Percentiles rank a stretch among this genome's conserved stretches.
phyloP scores from a whole-genome alignment of 306 rosid genomes.

The Lupinus albus region DNA sequence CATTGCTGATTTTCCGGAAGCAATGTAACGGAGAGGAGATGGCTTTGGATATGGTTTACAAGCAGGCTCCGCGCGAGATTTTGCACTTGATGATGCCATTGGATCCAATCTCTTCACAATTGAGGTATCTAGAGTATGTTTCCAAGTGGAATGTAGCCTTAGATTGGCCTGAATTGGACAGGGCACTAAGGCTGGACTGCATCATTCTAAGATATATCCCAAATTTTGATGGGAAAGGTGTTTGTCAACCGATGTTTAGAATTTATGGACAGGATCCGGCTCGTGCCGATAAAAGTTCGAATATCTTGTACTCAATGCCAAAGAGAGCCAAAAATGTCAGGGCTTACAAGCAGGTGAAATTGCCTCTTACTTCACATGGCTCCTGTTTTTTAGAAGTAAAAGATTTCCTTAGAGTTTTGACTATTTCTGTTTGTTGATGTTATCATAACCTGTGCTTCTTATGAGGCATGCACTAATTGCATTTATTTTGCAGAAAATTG shows the following conservation, averaged over 20 bases:
- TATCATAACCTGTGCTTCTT: conserved; percentile 23
- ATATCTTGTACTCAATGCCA: conserved; percentile 56
- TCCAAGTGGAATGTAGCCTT: conserved; percentile 63
- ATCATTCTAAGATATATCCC: conserved; percentile 67
- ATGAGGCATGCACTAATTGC: conserved; percentile 14
- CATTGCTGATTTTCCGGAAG: conserved; percentile 60
- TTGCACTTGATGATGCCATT: conserved; percentile 57
- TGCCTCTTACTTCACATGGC: conserved; percentile 2
- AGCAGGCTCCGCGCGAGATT: conserved; percentile 70
- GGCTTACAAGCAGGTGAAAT: conserved; percentile 63
- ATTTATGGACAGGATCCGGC: conserved; percentile 69
- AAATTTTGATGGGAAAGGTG: conserved; percentile 54
- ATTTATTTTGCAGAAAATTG: background rate
- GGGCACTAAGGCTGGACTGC: conserved; percentile 69
- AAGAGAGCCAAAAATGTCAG: conserved; percentile 47
- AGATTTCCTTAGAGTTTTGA: background rate
- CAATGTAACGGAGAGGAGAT: conserved; percentile 62
- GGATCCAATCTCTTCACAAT: conserved; percentile 73
- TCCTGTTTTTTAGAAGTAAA: background rate
- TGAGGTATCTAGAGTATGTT: conserved; percentile 68
- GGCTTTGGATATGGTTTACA: conserved; percentile 73
- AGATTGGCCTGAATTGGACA: conserved; percentile 65
- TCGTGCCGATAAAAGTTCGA: conserved; percentile 50
- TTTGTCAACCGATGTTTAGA: conserved; percentile 64
- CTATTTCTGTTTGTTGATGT: conserved; percentile 15